Evolutionary conservation across 2,329 filamentous ascomycete genomes (phyloP).

Genomic region (Penicillium sp.): DNA sequence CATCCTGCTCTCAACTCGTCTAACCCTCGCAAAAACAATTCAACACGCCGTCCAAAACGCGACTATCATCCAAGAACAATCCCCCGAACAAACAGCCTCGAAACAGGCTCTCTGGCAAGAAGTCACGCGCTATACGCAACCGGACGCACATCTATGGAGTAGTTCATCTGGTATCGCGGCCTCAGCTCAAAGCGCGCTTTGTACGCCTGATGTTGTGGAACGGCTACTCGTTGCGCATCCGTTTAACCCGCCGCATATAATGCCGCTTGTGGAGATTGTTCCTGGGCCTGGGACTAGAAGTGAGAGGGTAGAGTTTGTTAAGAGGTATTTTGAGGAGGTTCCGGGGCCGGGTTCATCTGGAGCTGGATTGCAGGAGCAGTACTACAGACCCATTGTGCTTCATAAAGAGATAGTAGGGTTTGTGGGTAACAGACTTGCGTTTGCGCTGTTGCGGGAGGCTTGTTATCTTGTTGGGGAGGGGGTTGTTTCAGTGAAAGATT

Average conservation of each 20-base stretch:
- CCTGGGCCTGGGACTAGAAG: conserved; percentile 47
- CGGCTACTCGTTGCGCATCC: conserved; percentile 60
- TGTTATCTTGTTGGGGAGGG: conserved; percentile 55
- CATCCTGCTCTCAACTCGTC: conserved; percentile 25
- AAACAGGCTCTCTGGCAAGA: conserved; percentile 55
- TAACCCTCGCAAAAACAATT: conserved; percentile 39
- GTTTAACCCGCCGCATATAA: conserved; percentile 63
- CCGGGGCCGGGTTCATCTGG: conserved; percentile 13
- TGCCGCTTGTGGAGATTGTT: conserved; percentile 61
- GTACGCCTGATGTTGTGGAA: conserved; percentile 39
- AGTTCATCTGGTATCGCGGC: conserved; percentile 60
- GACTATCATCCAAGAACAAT: conserved; percentile 60
- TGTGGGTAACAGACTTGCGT: conserved; percentile 59
- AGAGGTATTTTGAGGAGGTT: conserved; percentile 40
- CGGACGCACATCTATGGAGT: conserved; percentile 55
- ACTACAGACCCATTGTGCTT: conserved; percentile 49
- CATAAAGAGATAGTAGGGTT: conserved; percentile 57
- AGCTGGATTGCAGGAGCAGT: conserved; percentile 3
- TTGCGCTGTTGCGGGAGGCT: conserved; percentile 57
- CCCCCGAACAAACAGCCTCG: conserved; percentile 54
- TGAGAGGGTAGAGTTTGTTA: conserved; percentile 27
- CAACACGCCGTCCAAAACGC: conserved; percentile 48
- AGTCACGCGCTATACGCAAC: conserved; percentile 48
- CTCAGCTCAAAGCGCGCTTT: conserved; percentile 42
- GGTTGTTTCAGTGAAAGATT: conserved; percentile 53